A percentile compares a stretch with the other conserved stretches of the same genome.
These are phyloP conservation scores for Mycena rebaudengoi DNA, from an alignment of 768 basidiomycete genomes.

Conservation along the genomic window DNA sequence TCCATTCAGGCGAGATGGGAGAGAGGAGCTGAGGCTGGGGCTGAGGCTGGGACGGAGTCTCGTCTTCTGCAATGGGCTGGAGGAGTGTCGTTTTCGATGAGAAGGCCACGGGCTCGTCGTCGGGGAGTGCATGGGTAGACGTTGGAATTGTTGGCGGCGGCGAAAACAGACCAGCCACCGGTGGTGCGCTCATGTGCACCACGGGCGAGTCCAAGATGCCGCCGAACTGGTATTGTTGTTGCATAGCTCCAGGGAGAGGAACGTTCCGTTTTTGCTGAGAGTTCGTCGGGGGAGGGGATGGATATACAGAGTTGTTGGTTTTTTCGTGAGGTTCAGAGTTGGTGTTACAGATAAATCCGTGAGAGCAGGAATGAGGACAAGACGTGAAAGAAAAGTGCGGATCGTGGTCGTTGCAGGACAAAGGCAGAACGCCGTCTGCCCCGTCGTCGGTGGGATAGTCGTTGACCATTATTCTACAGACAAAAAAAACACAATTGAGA, in stretches of 20 bases:
- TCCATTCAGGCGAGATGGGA: conserved; percentile 26
- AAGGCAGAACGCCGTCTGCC: not conserved
- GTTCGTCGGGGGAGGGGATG: conserved; percentile 22
- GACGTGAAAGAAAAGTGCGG: conserved; percentile 19
- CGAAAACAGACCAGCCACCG: not conserved
- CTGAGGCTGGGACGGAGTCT: not conserved
- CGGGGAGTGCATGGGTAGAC: conserved; percentile 21
- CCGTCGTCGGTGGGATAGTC: not conserved
- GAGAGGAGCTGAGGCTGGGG: conserved; percentile 18
- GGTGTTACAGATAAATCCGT: conserved; percentile 25
- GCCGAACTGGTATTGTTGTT: conserved; percentile 10
- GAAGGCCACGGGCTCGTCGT: not conserved
- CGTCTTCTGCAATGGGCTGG: conserved; percentile 19
- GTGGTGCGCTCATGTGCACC: conserved; percentile 11
- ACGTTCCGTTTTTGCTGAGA: conserved; percentile 21
- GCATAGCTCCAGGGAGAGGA: conserved; percentile 12
- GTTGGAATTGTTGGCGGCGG: conserved; percentile 23
- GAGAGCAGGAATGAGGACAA: conserved; percentile 19
- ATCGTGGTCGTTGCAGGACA: conserved; percentile 6
- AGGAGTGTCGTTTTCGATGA: conserved; percentile 14
- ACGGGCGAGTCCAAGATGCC: conserved; percentile 26
- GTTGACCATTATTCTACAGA: conserved; percentile 23
- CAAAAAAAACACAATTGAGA: conserved; percentile 12
- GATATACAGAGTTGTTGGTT: conserved; percentile 17
- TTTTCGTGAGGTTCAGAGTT: conserved; percentile 7